Base-by-base conservation (phyloP, 202 grass and related monocot genomes). In the Bolboschoenoplectus hybrid region DNA sequence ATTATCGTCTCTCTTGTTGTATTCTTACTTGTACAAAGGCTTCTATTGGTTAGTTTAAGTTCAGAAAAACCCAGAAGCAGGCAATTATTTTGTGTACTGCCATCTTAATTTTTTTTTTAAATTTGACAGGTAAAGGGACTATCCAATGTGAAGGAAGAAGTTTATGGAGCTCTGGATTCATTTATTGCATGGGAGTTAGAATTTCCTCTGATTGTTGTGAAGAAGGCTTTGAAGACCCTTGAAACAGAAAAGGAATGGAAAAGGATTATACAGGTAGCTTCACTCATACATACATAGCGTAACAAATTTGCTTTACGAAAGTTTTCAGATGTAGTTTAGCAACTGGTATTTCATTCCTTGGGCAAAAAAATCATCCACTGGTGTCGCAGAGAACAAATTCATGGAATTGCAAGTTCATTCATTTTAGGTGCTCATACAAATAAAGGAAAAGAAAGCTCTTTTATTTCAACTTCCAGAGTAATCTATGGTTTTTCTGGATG, bases 131-230 rank as follows among this genome's bases (percentile, higher is more conserved):
- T 99, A 81, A 99, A 92, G 92, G 91, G 68, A 32, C 84, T 96
- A 67, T 99, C 97, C 85, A 99, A 96, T 85, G 97, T 99, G 40
- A 99, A 96, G 86, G 97, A 99, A 80, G 93, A 96, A 69, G 90
- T 99, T 73, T 99, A 94, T 87, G 97, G 97, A 75, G 88, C 93
- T 68, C 93, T 99, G 84, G 97, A 99, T 89, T 96, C 97, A 53
- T 94, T 96, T 86, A 83, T 99, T 91, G 97, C 97, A 61, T 99
- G 97, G 97, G 97, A 99, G 77, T 81, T 99, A 41, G 97, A 99
- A 69, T 99, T 99, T 90, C 97, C 97, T 86, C 81, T 99, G 79
- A 91, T 99, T 87, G 89, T 87, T 43, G 97, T 99, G 67, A 99
- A 99, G 89, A 99, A 99, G 62, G 86, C 97, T 88, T 82, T 96